Evolutionary conservation across 2,329 filamentous ascomycete genomes (phyloP).

Genomic region (Colletotrichum liaoningense): DNA sequence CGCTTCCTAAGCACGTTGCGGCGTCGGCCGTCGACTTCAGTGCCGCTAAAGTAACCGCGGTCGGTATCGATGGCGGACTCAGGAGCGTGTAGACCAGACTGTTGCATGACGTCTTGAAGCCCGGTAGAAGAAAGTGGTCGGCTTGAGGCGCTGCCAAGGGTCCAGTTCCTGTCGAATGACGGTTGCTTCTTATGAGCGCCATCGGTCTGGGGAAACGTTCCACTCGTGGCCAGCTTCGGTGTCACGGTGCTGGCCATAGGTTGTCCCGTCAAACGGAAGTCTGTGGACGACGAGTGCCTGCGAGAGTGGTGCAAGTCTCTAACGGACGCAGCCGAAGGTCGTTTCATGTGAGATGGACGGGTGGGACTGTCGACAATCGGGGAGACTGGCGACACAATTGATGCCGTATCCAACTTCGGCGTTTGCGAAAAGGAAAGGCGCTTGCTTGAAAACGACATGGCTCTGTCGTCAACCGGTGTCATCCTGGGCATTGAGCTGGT

Average conservation of each 20-base stretch:
- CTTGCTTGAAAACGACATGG: constrained; percentile 58
- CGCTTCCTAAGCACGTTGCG: constrained; percentile 87
- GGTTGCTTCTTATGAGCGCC: constrained; percentile 71
- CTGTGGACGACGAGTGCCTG: constrained; percentile 84
- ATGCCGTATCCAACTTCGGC: constrained; percentile 59
- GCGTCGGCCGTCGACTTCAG: constrained; percentile 80
- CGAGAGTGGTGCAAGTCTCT: constrained; percentile 86
- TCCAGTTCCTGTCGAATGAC: constrained; percentile 79
- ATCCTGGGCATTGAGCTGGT: constrained; percentile 58
- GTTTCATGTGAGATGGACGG: constrained; percentile 62
- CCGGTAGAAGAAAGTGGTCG: constrained; percentile 66
- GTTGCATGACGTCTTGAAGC: constrained; percentile 55
- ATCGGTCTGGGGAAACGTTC: constrained; percentile 54
- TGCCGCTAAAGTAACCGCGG: constrained; percentile 92
- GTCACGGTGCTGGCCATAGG: constrained; percentile 46
- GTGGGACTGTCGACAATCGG: constrained; percentile 58
- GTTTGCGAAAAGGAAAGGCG: constrained; percentile 63
- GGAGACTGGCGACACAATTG: constrained; percentile 54
- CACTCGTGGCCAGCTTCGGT: constrained; percentile 57
- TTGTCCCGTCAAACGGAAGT: constrained; percentile 65
- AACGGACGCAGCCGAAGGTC: constrained; percentile 84
- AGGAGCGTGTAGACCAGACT: constrained; percentile 51
- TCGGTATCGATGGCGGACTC: constrained; percentile 75
- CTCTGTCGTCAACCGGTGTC: constrained; percentile 55
- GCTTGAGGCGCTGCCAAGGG: constrained; percentile 63